phyloP scores from a whole-genome alignment of 1,139 yeast species.

The Pichia norvegensis region DNA sequence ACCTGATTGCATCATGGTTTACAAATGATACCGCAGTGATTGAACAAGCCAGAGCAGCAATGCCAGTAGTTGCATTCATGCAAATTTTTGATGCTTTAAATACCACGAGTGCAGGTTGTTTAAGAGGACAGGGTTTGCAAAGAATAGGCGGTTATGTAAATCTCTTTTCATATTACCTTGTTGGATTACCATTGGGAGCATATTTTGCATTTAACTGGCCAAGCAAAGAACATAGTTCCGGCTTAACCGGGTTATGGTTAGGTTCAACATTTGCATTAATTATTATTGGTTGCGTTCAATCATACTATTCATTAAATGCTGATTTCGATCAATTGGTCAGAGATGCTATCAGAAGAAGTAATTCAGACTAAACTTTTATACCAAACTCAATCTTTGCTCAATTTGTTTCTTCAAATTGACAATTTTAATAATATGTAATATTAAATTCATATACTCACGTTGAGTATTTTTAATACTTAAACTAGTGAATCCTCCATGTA shows the following conservation, averaged over 20 bases:
- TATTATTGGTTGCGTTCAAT: slow-evolving; percentile 46
- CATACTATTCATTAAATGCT: slow-evolving; percentile 41
- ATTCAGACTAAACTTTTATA: slow-evolving; percentile 17
- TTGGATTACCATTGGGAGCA: slow-evolving; percentile 46
- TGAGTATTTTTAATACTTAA: slow-evolving; percentile 17
- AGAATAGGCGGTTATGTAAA: slow-evolving; percentile 53
- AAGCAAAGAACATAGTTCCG: slow-evolving; percentile 18
- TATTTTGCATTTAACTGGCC: slow-evolving; percentile 42
- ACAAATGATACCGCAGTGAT: slow-evolving; percentile 34
- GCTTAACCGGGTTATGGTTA: slow-evolving; percentile 46
- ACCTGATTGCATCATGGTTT: slow-evolving; percentile 25
- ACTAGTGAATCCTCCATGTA: slow-evolving; percentile 25
- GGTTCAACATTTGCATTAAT: slow-evolving; percentile 46
- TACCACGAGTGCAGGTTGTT: slow-evolving; percentile 53
- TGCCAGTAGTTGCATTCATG: slow-evolving; percentile 49
- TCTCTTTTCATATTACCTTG: slow-evolving; percentile 42
- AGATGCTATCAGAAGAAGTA: slow-evolving; percentile 38
- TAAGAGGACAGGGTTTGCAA: slow-evolving; percentile 54
- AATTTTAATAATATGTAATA: slow-evolving; percentile 13
- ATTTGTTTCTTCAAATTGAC: slow-evolving; percentile 10
- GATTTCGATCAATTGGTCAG: slow-evolving; percentile 47
- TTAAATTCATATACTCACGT: slow-evolving; percentile 7
- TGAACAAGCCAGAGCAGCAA: slow-evolving; percentile 33
- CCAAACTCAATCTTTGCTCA: background rate
- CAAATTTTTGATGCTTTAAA: slow-evolving; percentile 52